These are phyloP conservation scores for Trichoderma simmonsii DNA, from an alignment of 2,329 filamentous ascomycete species.

Conservation along the genomic window DNA sequence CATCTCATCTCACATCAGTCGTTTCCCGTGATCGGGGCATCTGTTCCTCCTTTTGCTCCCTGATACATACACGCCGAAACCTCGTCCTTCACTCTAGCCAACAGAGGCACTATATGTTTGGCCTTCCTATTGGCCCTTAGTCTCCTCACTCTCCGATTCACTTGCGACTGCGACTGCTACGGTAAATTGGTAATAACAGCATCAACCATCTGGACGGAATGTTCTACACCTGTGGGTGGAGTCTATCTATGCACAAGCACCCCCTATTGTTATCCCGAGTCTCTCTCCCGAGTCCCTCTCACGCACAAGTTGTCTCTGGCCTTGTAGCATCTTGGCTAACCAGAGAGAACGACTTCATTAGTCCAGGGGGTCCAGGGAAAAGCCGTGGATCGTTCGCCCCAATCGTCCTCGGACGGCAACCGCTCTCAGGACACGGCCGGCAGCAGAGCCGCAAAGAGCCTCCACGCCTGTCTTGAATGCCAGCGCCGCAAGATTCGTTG, in stretches of 20 bases:
- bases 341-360: background rate
- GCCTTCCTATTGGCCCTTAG: background rate
- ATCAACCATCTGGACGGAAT: background rate
- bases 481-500: conserved; percentile 81
- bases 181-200: background rate
- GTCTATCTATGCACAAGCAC: background rate
- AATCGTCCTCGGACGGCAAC: conserved; percentile 30
- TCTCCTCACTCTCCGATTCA: background rate
- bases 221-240: conserved; percentile 14
- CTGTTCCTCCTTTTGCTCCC: background rate
- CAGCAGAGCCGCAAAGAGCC: conserved; percentile 52
- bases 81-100: background rate
- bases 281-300: no score
- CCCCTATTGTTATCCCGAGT: background rate
- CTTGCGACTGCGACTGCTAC: background rate
- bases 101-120: background rate
- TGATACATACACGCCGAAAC: background rate
- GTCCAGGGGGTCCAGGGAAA: conserved; percentile 10
- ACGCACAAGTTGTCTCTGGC: no score
- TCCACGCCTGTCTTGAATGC: conserved; percentile 71
- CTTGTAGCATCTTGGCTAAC: background rate
- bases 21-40: background rate
- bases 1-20: background rate
- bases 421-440: conserved; percentile 34
- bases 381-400: conserved; percentile 1